A percentile compares a stretch with the other conserved stretches of the same genome.
Evolutionary conservation across 2,329 filamentous ascomycete species (phyloP).

Genomic region (Pseudogymnoascus sp.): DNA sequence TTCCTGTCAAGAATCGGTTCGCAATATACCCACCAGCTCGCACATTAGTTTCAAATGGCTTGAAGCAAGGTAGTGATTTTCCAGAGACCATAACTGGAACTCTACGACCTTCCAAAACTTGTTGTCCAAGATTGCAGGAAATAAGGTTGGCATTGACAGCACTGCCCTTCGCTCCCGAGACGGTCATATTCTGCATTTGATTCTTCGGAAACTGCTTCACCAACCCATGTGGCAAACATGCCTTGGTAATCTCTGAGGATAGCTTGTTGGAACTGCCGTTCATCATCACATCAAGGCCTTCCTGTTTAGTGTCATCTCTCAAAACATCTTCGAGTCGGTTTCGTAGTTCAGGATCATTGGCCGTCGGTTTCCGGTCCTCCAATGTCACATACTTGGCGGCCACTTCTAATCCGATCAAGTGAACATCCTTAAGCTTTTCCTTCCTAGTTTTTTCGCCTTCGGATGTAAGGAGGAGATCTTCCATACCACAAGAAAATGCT

Average conservation of each 20-base stretch:
- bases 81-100: conserved; percentile 97
- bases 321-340: conserved; percentile 80
- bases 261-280: conserved; percentile 63
- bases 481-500: conserved; percentile 94
- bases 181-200: conserved; percentile 99
- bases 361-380: conserved; percentile 52
- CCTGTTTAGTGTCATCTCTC: conserved; percentile 84
- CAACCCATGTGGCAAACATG: conserved; percentile 73
- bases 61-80: conserved; percentile 91
- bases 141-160: conserved; percentile 94
- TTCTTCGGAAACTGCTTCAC: conserved; percentile 92
- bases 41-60: conserved; percentile 80
- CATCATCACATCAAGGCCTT: conserved; percentile 79
- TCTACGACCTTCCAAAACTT: conserved; percentile 88
- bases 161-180: conserved; percentile 88
- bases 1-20: conserved; percentile 94
- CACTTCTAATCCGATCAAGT: conserved; percentile 65
- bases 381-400: conserved; percentile 85
- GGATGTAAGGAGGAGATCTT: conserved; percentile 80
- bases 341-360: conserved; percentile 62
- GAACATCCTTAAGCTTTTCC: conserved; percentile 59
- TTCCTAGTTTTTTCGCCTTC: conserved; percentile 67
- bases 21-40: conserved; percentile 89
- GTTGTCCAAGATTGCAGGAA: conserved; percentile 93
- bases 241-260: conserved; percentile 68